Conservation (phyloP, 2,329 filamentous ascomycete genomes). For the Fusarium anguioides region DNA sequence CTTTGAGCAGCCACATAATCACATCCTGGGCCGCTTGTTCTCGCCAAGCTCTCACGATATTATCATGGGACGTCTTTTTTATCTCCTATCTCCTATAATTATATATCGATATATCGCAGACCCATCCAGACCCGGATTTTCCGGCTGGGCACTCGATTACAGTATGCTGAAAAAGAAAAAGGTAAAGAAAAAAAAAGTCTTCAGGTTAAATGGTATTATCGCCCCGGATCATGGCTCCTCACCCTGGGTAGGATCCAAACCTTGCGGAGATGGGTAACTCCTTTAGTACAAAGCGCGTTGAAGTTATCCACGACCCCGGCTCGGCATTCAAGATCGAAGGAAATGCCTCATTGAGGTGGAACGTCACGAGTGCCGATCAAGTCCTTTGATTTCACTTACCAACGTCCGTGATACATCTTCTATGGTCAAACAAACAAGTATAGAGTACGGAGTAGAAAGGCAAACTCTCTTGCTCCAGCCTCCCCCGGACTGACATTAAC, state of each 20-base stretch:
- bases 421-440: neutral
- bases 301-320: conserved; percentile 22
- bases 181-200: conserved; percentile 3
- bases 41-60: conserved; percentile 22
- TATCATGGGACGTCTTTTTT: conserved; percentile 10
- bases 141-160: conserved; percentile 16
- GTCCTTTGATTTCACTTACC: conserved; percentile 34
- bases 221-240: conserved; percentile 1
- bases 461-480: conserved; percentile 11
- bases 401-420: neutral
- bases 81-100: conserved; percentile 5
- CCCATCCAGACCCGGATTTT: conserved; percentile 6
- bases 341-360: conserved; percentile 35
- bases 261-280: conserved; percentile 6
- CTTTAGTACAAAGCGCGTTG: conserved; percentile 18
- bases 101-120: neutral
- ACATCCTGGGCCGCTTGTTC: conserved; percentile 7
- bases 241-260: conserved; percentile 17
- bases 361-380: conserved; percentile 28
- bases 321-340: conserved; percentile 20
- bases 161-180: conserved; percentile 4
- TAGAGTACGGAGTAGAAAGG: no score
- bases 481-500: conserved; percentile 3
- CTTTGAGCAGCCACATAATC: neutral
- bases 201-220: neutral